Evolutionary conservation across 2,329 filamentous ascomycete species (phyloP), one percentile per base, ranked within the genome.

Genomic region (Fusarium camptoceras): DNA sequence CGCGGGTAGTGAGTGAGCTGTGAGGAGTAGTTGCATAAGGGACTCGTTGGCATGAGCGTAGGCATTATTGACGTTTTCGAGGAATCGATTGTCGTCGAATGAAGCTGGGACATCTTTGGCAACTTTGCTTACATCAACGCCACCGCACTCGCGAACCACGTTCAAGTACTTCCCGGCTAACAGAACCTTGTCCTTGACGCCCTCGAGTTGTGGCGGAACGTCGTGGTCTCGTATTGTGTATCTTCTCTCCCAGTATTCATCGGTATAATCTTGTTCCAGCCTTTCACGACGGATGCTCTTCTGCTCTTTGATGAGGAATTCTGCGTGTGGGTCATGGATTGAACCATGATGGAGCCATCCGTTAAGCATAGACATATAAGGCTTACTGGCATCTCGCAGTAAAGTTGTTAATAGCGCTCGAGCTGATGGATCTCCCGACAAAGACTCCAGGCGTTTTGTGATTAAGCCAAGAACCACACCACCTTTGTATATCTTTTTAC

Each of bases 171-270:
- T 99, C 41, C 96, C 96, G 20, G 96, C 96, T 34, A 99, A 86
- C 4, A 99, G 85, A 3, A 98, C 95, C 80, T 98, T 98, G 73
- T 97, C 94, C 78, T 96, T 96, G 72, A 98, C 92, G 28, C 88
- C 90, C 77, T 96, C 92, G 7, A 99, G 87, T 77, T 99, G 96
- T 11, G 95, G 94, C 5, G 96, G 96, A 2, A 98, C 91, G 64
- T 97, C 92, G 50, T 93, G 90, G 66, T 97, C 94, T 63, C 96
- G 91, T 68, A 99, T 92, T 7, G 96, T 98, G 78, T 99, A 99
- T 68, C 96, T 88, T 76, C 97, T 94, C 79, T 99, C 96, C 96
- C 96, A 99, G 80, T 99, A 99, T 76, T 99, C 96, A 78, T 99
- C 96, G 0, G 95, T 99, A 76, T 98, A 99, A 79, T 99, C 96